These are phyloP conservation scores for Capronia epimyces DNA, from an alignment of 2,329 filamentous ascomycete genomes.

Conservation along the genomic window DNA sequence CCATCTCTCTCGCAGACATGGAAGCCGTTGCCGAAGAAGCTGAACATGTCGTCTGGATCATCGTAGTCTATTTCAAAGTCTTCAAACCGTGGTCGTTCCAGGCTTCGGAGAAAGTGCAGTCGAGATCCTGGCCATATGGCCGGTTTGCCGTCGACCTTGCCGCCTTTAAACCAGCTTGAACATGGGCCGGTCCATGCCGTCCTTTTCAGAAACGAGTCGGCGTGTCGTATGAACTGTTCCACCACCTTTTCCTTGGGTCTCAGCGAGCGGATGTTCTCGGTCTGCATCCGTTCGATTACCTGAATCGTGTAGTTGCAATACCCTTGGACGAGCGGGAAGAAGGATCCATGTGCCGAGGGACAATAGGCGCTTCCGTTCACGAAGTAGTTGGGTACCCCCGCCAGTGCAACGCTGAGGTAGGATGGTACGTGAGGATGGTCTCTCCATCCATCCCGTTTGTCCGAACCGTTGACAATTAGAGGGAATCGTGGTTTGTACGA, in stretches of 20 bases:
- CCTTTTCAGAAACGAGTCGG: constrained; percentile 38
- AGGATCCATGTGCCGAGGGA: constrained; percentile 30
- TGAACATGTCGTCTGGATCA: constrained; percentile 37
- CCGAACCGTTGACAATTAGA: constrained; percentile 13
- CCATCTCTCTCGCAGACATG: constrained; percentile 19
- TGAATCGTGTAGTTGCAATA: constrained; percentile 27
- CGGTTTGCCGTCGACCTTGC: constrained; percentile 30
- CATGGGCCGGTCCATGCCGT: constrained; percentile 23
- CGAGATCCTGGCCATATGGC: constrained; percentile 39
- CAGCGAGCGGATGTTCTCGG: constrained; percentile 23
- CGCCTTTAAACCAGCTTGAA: constrained; percentile 24
- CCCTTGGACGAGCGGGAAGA: constrained; percentile 29
- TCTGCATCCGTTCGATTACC: constrained; percentile 29
- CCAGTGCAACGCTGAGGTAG: constrained; percentile 20
- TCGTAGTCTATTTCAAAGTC: constrained; percentile 40
- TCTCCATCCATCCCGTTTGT: constrained; percentile 17
- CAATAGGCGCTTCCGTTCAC: constrained; percentile 29
- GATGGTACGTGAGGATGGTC: constrained; percentile 21
- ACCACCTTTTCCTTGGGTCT: constrained; percentile 25
- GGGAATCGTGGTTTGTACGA: constrained; percentile 24
- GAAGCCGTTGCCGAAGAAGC: constrained; percentile 44
- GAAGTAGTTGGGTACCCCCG: constrained; percentile 31
- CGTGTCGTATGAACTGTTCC: constrained; percentile 37
- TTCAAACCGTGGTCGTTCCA: constrained; percentile 38
- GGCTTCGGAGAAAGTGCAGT: constrained; percentile 37